Base-by-base conservation (phyloP, 768 basidiomycete genomes). In the Kwoniella shandongensis region DNA sequence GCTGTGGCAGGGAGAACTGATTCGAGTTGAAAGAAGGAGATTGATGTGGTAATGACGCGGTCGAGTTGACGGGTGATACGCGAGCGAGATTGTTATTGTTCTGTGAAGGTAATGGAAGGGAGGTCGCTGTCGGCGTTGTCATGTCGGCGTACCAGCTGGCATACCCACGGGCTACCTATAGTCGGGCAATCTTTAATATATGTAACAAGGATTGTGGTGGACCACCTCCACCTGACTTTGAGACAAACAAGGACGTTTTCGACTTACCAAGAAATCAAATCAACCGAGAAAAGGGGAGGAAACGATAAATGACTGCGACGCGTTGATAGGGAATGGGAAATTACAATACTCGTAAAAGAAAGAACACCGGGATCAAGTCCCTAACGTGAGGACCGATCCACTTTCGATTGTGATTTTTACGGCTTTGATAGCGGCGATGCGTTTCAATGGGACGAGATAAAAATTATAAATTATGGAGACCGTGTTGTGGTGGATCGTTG, bases 11-110 rank as follows among this genome's bases (percentile, higher is more conserved):
- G 18, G 52, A 11, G 13, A 27, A 40, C 20, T 29, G 52, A 32
- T 32, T 32, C 32, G 35, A 47, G 32, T 30, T 47, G 55, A 35
- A 38, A 18, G 40, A 40, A 39, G 53, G 36, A 23, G 47, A 40
- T 10, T 26, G 29, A 18, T 42, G 47, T 17, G 55, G 38, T 7
- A 30, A 6, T 6, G 32, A 32, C 7, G 32, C 20, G 26, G 20
- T 41, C 22, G 42, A 15, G 36, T 57, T 48, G 8, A 41, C 12
- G 2, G 55, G 55, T 20, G 55, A 57, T 8, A 44, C 44, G 18
- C 55, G 55, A 42, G 39, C 55, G 39, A 57, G 26, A 23, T 50
- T n/a, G n/a, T n/a, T 57, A 41, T 44, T 49, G 32, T 54, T 54
- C 22, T 42, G 40, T 17, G 40, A 17, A 13, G 55, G 48, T 35